Evolutionary conservation across 192 early-diverging fungal genomes (phyloP), one percentile per base, ranked within the genome.

Genomic region (Spizellomyces punctatus): DNA sequence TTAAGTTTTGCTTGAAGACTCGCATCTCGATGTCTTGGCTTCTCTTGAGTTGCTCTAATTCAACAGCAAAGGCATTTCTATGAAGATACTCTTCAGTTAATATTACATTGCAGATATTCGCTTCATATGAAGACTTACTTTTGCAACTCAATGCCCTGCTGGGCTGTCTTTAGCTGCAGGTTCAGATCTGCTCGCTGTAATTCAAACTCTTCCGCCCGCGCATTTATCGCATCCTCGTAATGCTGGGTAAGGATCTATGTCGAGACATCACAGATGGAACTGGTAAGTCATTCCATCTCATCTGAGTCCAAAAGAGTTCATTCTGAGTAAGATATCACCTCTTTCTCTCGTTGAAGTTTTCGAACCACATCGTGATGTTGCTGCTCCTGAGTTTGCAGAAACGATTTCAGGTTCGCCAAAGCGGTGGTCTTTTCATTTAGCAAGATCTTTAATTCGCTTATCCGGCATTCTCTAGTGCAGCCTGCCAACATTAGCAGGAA

Each of bases 331-430:
- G 16, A 65, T 8, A 4, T 10, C 10, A 76, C 81, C 66, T 79
- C 81, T 27, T 69, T 45, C 46, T 82, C 81, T 9, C 60, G 48
- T 21, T 71, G 71, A 6, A 75, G 50, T 61, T 63, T 74, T 12
- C 76, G 49, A 16, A 77, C 6, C 6, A 54, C 22, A 6, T 82
- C 81, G 27, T 62, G n/a, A 57, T 82, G 77, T 46, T 75, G 59
- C 55, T 69, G 66, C 27, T 82, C 81, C 57, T 82, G 78, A 14
- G 60, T 64, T n/a, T 64, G 66, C n/a, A 71, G 49, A 5, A 79
- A 62, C 21, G 64, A 19, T 50, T 63, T 74, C 5, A 76, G 21
- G 27, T 60, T 64, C 9, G 72, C 57, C 10, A 79, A 46, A 16
- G 79, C 78, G 52, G 50, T 45, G 8, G 47, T 16, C 41, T 69